Evolutionary conservation across 2,329 filamentous ascomycete genomes (phyloP).

Genomic region (Neopestalotiopsis rosae): DNA sequence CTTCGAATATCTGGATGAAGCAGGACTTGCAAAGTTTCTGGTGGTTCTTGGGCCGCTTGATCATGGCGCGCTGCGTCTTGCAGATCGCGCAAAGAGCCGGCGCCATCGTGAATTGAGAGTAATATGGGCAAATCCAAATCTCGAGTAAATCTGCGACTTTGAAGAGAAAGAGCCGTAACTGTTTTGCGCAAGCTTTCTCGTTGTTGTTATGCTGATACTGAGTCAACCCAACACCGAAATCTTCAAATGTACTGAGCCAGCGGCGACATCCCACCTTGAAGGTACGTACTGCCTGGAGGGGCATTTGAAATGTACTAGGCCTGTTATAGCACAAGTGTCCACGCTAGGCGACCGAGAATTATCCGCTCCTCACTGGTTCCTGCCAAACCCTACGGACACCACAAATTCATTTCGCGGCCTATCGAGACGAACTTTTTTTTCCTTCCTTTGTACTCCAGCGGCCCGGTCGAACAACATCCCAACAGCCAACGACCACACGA

Average conservation of each 20-base stretch:
- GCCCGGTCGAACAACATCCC: constrained; percentile 48
- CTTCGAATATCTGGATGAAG: constrained; percentile 87
- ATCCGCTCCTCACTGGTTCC: constrained; percentile 20
- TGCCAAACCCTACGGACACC: constrained; percentile 31
- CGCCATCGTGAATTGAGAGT: constrained; percentile 62
- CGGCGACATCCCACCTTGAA: constrained; percentile 8
- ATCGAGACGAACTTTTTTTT: constrained; percentile 32
- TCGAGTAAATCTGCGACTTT: neutral
- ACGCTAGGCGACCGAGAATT: constrained; percentile 13
- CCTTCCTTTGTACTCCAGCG: constrained; percentile 38
- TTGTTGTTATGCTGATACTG: neutral
- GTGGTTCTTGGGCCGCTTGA: constrained; percentile 93
- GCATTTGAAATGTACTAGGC: constrained; percentile 5
- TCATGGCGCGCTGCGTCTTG: constrained; percentile 77
- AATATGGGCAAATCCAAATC: neutral
- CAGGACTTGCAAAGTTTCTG: constrained; percentile 91
- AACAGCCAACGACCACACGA: constrained; percentile 50
- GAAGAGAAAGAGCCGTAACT: neutral
- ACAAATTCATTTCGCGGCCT: constrained; percentile 29
- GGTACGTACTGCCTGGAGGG: constrained; percentile 13
- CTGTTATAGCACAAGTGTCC: neutral
- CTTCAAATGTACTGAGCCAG: neutral
- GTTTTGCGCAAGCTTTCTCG: neutral
- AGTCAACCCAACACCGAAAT: constrained; percentile 8
- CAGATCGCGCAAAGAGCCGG: constrained; percentile 79